Base-by-base conservation (phyloP, 2,329 filamentous ascomycete species). In the Trichoderma atrobrunneum region DNA sequence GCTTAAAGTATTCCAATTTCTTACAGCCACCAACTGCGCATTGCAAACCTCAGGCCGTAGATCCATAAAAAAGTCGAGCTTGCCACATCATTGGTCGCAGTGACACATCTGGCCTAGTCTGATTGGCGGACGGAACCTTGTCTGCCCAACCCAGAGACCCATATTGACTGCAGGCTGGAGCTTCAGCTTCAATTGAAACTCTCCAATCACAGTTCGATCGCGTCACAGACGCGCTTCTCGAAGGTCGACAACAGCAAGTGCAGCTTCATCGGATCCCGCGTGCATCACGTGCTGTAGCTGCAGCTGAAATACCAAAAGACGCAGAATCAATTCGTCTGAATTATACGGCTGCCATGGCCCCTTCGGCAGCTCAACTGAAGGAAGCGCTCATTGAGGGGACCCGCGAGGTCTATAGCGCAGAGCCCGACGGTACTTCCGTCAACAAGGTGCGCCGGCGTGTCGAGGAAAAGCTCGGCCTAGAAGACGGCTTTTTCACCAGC, bases 401-500 rank as follows among this genome's bases (percentile, higher is more conserved):
- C 43, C 81, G 79, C 65, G 80, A 82, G 3, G 76, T 88, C 54
- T 88, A 85, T 75, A 78, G 81, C 30, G 76, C 78, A 24, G 81
- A 84, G 14, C 82, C 84, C 5, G 84, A 87, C 24, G 74, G 82
- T 4, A 82, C 89, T 10, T 87, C 87, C 0, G 87, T 91, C 72
- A 90, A 90, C 75, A 83, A 82, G 64, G 84, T 89, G 70, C 88
- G 89, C 70, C 84, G 86, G 72, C 81, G 81, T 59, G 85, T 84
- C 2, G 87, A 89, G 72, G 79, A 85, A 34, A 79, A 85, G 57
- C 79, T 88, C 1, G 79, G 78, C 1, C 82, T 91, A 2, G 83
- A 85, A 0, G 79, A 84, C 1, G 86, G 84, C 0, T 89, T 90
- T 73, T 85, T 91, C 64, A 80, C 81, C 16, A 74, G 77, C 2